Percentiles rank a stretch among this genome's conserved stretches.
phyloP scores from a whole-genome alignment of 2,329 filamentous ascomycete genomes.

The Arachnomyces sp. region DNA sequence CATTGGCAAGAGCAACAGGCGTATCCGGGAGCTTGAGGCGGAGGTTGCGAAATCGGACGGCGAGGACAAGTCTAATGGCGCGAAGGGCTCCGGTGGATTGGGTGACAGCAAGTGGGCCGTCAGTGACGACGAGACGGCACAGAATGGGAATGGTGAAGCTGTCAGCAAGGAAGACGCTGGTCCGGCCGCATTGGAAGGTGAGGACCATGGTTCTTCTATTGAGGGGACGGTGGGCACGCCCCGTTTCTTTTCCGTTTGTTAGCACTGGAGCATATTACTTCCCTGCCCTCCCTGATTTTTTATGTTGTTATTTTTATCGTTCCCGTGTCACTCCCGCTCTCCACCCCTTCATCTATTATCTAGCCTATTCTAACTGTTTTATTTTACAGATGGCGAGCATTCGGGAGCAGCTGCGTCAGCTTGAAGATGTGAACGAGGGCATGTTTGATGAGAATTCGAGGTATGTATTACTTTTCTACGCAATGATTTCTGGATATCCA shows the following conservation, averaged over 20 bases:
- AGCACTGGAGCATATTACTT: neutral
- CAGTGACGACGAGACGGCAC: constrained; percentile 12
- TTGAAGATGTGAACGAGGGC: constrained; percentile 37
- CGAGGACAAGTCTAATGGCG: constrained; percentile 11
- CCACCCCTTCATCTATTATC: constrained; percentile 23
- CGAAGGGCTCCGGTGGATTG: constrained; percentile 21
- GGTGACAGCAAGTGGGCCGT: constrained; percentile 36
- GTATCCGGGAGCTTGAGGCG: constrained; percentile 16
- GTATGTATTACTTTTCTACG: constrained; percentile 19
- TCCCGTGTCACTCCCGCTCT: constrained; percentile 15
- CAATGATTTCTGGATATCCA: constrained; percentile 1
- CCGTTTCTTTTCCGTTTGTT: constrained; percentile 24
- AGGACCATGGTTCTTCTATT: constrained; percentile 40
- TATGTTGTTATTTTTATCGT: constrained; percentile 8
- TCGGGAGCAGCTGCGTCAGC: constrained; percentile 38
- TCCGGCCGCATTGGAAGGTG: constrained; percentile 35
- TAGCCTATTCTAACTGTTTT: constrained; percentile 15
- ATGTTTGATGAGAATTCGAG: constrained; percentile 37
- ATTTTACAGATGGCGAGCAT: constrained; percentile 39
- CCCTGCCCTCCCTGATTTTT: neutral
- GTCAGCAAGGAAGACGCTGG: constrained; percentile 16
- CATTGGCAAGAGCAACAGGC: constrained; percentile 20
- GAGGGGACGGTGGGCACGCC: constrained; percentile 41
- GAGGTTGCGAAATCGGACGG: constrained; percentile 11
- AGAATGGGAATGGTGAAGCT: constrained; percentile 20